Evolutionary conservation across 139 green algal genomes (phyloP), one percentile per base, ranked within the genome.

Genomic region (Picochlorum sp.): DNA sequence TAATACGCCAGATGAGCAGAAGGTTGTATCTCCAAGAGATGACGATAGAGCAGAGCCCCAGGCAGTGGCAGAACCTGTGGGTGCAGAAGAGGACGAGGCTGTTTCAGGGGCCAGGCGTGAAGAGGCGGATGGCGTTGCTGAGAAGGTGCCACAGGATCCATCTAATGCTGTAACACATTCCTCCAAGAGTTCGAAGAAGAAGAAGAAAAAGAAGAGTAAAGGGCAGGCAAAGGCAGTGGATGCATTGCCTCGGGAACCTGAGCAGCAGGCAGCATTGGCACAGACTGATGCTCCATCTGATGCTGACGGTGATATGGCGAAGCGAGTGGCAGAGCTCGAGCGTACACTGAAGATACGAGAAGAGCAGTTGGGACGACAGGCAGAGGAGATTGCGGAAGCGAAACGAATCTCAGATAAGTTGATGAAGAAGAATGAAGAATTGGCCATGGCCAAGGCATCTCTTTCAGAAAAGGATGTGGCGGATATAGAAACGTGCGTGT

Each of bases 361-460:
- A 69, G 14, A 44, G 18, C 77, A 86, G 75, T 68, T 94, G 54
- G 45, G 79, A 45, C 66, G 78, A 28, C 74, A 88, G 61, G 67
- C 61, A 4, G 9, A 79, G 63, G 77, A 87, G 62, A 59, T 63
- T 54, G 75, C 70, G 4, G 24, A 54, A 28, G 31, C 61, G 26
- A 59, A 52, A 8, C 26, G 24, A 58, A 62, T 81, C n/a, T 49
- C 80, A 11, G 57, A 65, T 24, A 45, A 57, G 30, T 69, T 88
- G 38, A 71, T 83, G 59, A 65, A 66, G 3, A 73, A 69, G 24
- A 95, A 95, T 60, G 83, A 92, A 73, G 62, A 88, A 78, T 82
- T 94, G 63, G 86, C 66, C 30, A 57, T 85, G 52, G 60, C 67
- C 34, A 62, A 72, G 23, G 65, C 71, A 3, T 65, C 68, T 8